Evolutionary conservation across 768 basidiomycete genomes (phyloP), one percentile per base, ranked within the genome.

Genomic region (Pisolithus marmoratus): DNA sequence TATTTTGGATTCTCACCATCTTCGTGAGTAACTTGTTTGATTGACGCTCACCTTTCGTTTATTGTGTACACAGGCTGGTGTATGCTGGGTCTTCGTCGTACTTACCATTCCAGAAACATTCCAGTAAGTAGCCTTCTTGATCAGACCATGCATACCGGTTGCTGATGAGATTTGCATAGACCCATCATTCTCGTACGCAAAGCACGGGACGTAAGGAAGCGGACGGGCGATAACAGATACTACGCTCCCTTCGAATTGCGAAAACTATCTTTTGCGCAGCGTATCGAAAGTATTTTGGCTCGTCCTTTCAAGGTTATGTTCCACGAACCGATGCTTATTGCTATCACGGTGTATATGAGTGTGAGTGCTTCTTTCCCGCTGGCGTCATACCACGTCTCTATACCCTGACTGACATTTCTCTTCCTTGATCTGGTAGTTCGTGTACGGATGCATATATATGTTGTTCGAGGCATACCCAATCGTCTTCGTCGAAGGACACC

Each of bases 71-170:
- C 53, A 81, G 80, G 75, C 80, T 29, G 75, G 74, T 3, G 60
- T 71, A 14, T 82, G 80, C 56, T 73, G 72, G 58, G 23, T 79
- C 8, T 43, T 77, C 45, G 72, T 81, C 22, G 43, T 82, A 9
- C 69, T 87, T 43, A 77, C 82, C 20, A 67, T 84, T 0, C 83
- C 83, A 9, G 87, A 90, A 66, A 87, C 88, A 5, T 89, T 81
- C 60, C 68, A 67, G 78, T 79, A 60, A 52, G 75, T 58, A 4
- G 8, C 9, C 2, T 34, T 22, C n/a, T 38, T 79, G 9, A 70
- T 83, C 49, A 75, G 79, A 26, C 66, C 80, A 0, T 77, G 81
- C 7, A 83, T 84, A n/a, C 8, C 29, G 62, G 83, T 82, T 8
- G 84, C 82, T 63, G 66, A 54, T 53, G 69, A 59, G n/a, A 15